Percentiles rank a stretch among this genome's conserved stretches.
Evolutionary conservation across 768 basidiomycete genomes (phyloP).

Genomic region (Trametes cingulata): DNA sequence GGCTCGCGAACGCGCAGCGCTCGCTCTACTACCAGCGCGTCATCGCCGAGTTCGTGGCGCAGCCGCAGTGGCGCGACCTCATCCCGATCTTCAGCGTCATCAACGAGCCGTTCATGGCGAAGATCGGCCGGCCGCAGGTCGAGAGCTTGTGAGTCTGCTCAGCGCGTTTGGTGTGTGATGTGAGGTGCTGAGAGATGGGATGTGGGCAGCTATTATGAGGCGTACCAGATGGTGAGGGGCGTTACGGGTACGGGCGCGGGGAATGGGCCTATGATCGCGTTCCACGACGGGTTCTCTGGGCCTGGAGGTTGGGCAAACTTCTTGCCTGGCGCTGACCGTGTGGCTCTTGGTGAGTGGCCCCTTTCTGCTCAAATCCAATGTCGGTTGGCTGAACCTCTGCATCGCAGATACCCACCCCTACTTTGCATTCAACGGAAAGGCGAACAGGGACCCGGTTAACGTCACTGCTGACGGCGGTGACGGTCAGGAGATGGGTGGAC

Average conservation of each 20-base stretch:
- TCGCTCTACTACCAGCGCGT: constrained; percentile 75
- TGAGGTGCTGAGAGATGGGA: constrained; percentile 36
- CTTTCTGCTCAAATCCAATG: too few relatives aligned
- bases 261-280: constrained; percentile 53
- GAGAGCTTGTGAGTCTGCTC: constrained; percentile 53
- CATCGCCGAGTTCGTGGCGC: constrained; percentile 78
- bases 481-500: constrained; percentile 25
- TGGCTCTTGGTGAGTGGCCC: constrained; percentile 43
- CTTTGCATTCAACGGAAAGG: constrained; percentile 39
- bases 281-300: constrained; percentile 58
- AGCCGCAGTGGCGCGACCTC: constrained; percentile 67
- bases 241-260: constrained; percentile 76
- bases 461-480: constrained; percentile 40
- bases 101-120: constrained; percentile 56
- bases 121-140: constrained; percentile 55
- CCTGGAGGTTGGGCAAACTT: constrained; percentile 42
- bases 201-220: constrained; percentile 50
- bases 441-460: constrained; percentile 40
- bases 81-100: constrained; percentile 62
- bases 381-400: background rate
- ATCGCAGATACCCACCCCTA: constrained; percentile 44
- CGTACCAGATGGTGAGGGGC: constrained; percentile 63
- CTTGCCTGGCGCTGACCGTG: constrained; percentile 39
- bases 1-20: constrained; percentile 81
- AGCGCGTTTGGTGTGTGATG: background rate